phyloP scores from a whole-genome alignment of 805 yeast genomes.

The Candida glaebosa region DNA sequence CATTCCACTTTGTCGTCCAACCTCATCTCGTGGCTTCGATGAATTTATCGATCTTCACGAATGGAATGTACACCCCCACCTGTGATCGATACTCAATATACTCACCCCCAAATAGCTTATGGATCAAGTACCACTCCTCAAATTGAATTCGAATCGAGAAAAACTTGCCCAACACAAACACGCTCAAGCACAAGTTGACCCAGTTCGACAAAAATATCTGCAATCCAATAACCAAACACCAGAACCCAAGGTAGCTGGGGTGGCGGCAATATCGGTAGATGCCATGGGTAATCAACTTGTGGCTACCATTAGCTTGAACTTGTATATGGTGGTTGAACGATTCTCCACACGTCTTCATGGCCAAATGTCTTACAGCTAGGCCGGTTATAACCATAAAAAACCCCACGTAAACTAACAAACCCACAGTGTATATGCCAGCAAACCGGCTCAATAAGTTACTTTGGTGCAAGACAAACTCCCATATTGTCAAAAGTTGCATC shows the following conservation, averaged over 20 bases:
- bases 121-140: constrained; percentile 31
- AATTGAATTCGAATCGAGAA: constrained; percentile 27
- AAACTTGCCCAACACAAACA: constrained; percentile 20
- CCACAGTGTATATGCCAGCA: not conserved
- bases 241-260: constrained; percentile 39
- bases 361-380: constrained; percentile 20
- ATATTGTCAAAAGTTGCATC: constrained; percentile 22
- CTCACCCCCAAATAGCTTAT: constrained; percentile 23
- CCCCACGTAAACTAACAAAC: constrained; percentile 12
- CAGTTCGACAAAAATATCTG: constrained; percentile 25
- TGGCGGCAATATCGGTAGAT: constrained; percentile 29
- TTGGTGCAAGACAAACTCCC: constrained; percentile 18
- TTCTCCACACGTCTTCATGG: constrained; percentile 32
- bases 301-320: constrained; percentile 11
- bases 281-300: constrained; percentile 28
- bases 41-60: constrained; percentile 11
- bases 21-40: too few relatives aligned
- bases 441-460: not conserved
- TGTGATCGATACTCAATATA: constrained; percentile 22
- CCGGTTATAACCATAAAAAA: constrained; percentile 18
- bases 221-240: constrained; percentile 28
- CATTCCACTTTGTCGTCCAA: too few relatives aligned
- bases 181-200: constrained; percentile 13
- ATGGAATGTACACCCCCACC: constrained; percentile 29
- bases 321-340: constrained; percentile 33